Conservation (phyloP, 2,329 filamentous ascomycete species). For the Lachnellula occidentalis region DNA sequence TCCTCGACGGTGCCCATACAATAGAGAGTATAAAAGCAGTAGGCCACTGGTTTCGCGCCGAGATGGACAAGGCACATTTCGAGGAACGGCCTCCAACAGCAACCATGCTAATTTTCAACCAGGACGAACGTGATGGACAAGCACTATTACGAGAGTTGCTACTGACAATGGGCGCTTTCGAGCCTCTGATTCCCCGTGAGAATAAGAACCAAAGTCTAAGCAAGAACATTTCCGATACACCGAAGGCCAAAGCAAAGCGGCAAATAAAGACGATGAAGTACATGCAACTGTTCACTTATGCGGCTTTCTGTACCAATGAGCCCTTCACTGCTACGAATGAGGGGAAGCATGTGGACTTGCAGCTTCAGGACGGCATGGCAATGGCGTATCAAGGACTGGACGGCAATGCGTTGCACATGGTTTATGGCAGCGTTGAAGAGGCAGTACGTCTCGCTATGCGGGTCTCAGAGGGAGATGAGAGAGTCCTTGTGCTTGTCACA, state of each 20-base stretch:
- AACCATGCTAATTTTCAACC: constrained; percentile 75
- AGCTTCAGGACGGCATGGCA: constrained; percentile 64
- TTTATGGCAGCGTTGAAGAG: constrained; percentile 65
- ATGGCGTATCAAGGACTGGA: constrained; percentile 53
- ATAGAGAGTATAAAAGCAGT: constrained; percentile 80
- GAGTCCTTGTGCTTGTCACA: constrained; percentile 65
- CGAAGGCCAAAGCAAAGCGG: no score
- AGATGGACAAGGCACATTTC: constrained; percentile 21
- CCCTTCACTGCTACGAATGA: constrained; percentile 46
- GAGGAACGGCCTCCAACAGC: constrained; percentile 12
- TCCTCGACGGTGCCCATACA: constrained; percentile 93
- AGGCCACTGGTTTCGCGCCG: constrained; percentile 69
- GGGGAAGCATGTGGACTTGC: constrained; percentile 42
- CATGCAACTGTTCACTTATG: constrained; percentile 55
- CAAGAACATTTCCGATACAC: no score
- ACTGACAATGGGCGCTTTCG: background rate
- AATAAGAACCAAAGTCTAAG: no score
- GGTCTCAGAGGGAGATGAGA: constrained; percentile 32
- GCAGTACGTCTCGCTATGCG: constrained; percentile 48
- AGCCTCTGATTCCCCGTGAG: background rate
- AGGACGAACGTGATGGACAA: constrained; percentile 75
- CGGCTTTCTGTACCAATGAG: constrained; percentile 74
- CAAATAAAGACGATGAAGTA: background rate
- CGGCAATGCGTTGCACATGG: constrained; percentile 39
- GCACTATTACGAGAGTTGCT: constrained; percentile 40